Evolutionary conservation across 306 rosid genomes (phyloP).

Genomic region (Trifolium fragiferum): DNA sequence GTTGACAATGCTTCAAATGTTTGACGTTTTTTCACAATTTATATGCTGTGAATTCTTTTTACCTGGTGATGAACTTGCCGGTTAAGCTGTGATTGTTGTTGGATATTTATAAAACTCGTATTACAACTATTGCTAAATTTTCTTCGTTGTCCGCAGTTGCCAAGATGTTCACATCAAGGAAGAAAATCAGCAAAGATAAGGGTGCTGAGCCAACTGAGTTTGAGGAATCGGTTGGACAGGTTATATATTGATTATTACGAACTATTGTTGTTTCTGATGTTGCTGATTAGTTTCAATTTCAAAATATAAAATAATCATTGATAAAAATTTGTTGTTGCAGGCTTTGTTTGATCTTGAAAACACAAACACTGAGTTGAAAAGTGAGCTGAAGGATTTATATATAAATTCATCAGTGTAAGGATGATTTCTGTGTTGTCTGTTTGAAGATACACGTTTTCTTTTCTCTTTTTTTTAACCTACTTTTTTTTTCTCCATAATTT

Average conservation of each 20-base stretch:
- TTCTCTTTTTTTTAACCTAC: not conserved
- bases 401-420: slow-evolving; percentile 83
- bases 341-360: slow-evolving; percentile 80
- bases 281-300: not conserved
- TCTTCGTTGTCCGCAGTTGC: slow-evolving; percentile 28
- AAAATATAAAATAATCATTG: not conserved
- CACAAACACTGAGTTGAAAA: slow-evolving; percentile 81
- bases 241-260: slow-evolving; percentile 15
- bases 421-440: not conserved
- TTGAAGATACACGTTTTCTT: not conserved
- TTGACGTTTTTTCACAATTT: not conserved
- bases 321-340: slow-evolving; percentile 39
- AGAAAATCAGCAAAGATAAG: slow-evolving; percentile 74
- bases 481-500: slow-evolving; percentile 12
- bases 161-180: slow-evolving; percentile 71
- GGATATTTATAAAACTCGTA: no score
- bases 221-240: slow-evolving; percentile 84
- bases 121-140: not conserved
- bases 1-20: no score
- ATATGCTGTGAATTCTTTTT: not conserved
- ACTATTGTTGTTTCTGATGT: not conserved
- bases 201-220: slow-evolving; percentile 71
- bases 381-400: slow-evolving; percentile 91
- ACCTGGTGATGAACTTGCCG: not conserved
- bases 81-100: not conserved